These are phyloP conservation scores for Flueggea neowawraea DNA, from an alignment of 441 rosid species.

Conservation along the genomic window DNA sequence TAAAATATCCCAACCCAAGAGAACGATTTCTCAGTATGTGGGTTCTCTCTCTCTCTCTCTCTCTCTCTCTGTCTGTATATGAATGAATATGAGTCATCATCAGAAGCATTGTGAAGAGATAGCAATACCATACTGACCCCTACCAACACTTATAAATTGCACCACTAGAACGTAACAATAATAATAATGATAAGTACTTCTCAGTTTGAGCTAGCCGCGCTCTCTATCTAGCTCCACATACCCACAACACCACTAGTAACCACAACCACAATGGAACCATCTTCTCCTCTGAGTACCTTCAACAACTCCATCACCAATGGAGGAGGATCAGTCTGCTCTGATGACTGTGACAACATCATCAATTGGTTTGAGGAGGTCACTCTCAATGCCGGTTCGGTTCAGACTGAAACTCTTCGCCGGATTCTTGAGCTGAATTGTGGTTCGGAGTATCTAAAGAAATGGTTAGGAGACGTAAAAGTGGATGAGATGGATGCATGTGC, in stretches of 20 bases:
- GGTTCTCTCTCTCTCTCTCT: not conserved
- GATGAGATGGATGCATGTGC: conserved; percentile 46
- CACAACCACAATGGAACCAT: conserved; percentile 31
- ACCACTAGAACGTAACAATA: no score
- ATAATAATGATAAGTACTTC: no score
- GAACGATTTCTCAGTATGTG: not conserved
- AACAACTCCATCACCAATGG: conserved; percentile 10
- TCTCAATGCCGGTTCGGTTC: conserved; percentile 46
- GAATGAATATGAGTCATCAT: not conserved
- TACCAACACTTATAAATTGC: no score
- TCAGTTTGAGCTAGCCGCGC: no score
- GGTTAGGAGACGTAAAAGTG: conserved; percentile 48
- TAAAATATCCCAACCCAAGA: not conserved
- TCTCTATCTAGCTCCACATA: no score
- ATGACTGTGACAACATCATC: conserved; percentile 28
- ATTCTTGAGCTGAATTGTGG: conserved; percentile 58
- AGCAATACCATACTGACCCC: not conserved
- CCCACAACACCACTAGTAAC: not conserved
- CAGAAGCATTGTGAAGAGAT: not conserved
- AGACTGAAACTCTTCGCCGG: conserved; percentile 63
- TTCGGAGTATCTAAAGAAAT: conserved; percentile 60
- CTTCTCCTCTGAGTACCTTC: conserved; percentile 6
- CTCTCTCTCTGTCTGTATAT: not conserved
- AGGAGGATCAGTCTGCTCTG: not conserved
- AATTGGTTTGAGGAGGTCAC: conserved; percentile 64